Base-by-base conservation (phyloP, 108 stramenopile genomes). In the Craspedostauros australis region DNA sequence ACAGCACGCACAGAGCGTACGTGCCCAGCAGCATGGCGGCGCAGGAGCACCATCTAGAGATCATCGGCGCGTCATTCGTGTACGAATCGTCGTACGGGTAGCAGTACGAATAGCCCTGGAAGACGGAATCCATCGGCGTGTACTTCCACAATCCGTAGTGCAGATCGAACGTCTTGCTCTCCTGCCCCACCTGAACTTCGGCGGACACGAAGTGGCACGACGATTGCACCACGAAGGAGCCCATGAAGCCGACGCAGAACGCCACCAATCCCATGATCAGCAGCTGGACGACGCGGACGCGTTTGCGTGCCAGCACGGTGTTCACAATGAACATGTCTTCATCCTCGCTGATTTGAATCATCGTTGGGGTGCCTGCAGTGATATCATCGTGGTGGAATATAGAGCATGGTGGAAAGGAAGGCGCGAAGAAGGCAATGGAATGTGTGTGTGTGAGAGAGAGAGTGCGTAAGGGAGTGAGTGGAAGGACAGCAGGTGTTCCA, bases 111-210 rank as follows among this genome's bases (percentile, higher is more conserved):
- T 73, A 75, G 11, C 70, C 70, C 18, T 67, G 65, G 33, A 63
- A 64, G 16, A 49, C 69, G 39, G 65, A 71, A 24, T 74, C 73
- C 5, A 66, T 43, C 0, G 78, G 70, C 47, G 68, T 60, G 42
- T 75, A 79, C 43, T 72, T 73, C 70, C 70, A 79, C 7, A 79
- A 46, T 33, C 78, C 78, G 54, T 62, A 72, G 41, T 75, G 78
- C 46, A 75, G 38, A 12, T 53, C 51, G 49, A 70, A 77, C 29
- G 42, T 40, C 16, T 51, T 15, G 9, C 48, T 39, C 16, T 57
- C 20, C 24, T 57, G 56, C 20, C 69, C 72, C 4, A 66, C 68
- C 19, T 22, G 29, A 29, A 74, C 51, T 3, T 39, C n/a, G 16
- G 58, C 65, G 2, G 72, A 65, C 5, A 66, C 66, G 39, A 74